These are phyloP conservation scores for Calonectria henricotiae DNA, from an alignment of 2,329 filamentous ascomycete species.

Conservation along the genomic window DNA sequence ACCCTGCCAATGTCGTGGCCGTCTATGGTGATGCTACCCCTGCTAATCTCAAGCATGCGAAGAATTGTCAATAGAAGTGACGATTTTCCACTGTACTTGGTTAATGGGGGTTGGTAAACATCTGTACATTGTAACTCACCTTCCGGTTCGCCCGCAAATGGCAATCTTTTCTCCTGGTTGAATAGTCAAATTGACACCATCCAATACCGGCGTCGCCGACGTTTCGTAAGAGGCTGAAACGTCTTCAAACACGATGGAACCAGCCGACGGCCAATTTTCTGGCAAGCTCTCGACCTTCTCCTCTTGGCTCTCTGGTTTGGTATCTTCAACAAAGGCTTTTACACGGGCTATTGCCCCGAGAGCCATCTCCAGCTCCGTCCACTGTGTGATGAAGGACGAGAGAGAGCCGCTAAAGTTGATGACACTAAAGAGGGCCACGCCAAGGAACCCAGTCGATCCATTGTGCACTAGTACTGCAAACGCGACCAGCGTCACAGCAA, in stretches of 20 bases:
- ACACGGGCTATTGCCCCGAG: background rate
- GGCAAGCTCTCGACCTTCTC: background rate
- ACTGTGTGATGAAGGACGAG: background rate
- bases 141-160: conserved; percentile 14
- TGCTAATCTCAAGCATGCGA: conserved; percentile 16
- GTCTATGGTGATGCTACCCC: background rate
- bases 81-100: background rate
- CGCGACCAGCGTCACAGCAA: background rate
- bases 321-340: background rate
- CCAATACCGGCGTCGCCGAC: background rate
- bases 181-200: background rate
- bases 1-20: background rate
- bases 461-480: background rate
- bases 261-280: background rate
- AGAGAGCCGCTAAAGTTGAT: conserved; percentile 19
- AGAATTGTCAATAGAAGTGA: conserved; percentile 4
- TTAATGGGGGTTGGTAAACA: background rate
- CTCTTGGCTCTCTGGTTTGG: background rate
- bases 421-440: conserved; percentile 12
- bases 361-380: background rate
- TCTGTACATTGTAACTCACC: background rate
- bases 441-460: conserved; percentile 2
- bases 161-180: conserved; percentile 9
- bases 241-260: background rate
- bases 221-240: conserved; percentile 6